Evolutionary conservation across 1,139 yeast species (phyloP).

Genomic region (Geotrichum aggregatum): DNA sequence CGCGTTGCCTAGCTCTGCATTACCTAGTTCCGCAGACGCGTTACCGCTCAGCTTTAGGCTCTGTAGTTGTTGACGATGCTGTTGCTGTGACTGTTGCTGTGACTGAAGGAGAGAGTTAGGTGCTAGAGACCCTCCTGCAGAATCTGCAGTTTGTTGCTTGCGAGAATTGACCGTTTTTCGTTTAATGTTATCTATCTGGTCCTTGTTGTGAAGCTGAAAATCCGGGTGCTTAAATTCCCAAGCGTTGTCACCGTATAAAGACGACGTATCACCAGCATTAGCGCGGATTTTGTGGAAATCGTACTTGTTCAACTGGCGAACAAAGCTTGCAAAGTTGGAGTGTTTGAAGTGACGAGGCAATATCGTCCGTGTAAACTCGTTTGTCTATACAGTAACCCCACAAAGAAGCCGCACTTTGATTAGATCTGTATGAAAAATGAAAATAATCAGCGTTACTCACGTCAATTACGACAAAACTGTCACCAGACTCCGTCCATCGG

Average conservation of each 20-base stretch:
- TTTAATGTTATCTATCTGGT: constrained; percentile 71
- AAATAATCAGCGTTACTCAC: constrained; percentile 24
- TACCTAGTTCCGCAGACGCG: not conserved
- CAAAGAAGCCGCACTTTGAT: not conserved
- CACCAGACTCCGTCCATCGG: constrained; percentile 78
- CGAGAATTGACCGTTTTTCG: constrained; percentile 70
- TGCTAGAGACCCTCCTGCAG: constrained; percentile 5
- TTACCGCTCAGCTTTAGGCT: constrained; percentile 5
- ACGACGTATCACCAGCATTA: constrained; percentile 48
- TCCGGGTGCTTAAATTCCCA: constrained; percentile 96
- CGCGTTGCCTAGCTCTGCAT: not conserved
- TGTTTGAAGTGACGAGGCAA: constrained; percentile 91
- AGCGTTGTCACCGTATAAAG: constrained; percentile 62
- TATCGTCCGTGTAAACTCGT: constrained; percentile 79
- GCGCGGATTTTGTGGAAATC: constrained; percentile 91
- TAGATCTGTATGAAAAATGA: not conserved
- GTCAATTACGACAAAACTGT: constrained; percentile 81
- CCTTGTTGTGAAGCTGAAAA: constrained; percentile 66
- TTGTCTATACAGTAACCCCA: constrained; percentile 44
- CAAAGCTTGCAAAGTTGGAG: constrained; percentile 89
- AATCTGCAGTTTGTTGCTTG: constrained; percentile 26
- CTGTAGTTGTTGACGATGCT: constrained; percentile 19
- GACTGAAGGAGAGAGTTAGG: constrained; percentile 15
- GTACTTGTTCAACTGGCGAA: constrained; percentile 88
- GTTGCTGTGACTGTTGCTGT: constrained; percentile 26